Base-by-base conservation (phyloP, 352 stramenopile species). In the Globisporangium camurandrum region DNA sequence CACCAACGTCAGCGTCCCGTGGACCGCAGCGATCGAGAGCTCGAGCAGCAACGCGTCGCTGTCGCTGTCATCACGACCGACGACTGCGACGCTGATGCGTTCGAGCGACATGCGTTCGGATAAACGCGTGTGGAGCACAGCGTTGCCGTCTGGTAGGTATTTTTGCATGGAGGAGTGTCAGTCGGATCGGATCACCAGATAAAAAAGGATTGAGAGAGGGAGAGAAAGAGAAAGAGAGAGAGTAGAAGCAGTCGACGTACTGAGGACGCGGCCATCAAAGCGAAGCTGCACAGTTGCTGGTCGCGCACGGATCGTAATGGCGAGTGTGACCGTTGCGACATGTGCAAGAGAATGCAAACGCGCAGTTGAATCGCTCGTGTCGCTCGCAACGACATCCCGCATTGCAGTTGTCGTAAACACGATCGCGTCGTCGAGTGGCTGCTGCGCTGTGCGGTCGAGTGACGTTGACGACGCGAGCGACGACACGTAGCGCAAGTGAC, bases 21-120 rank as follows among this genome's bases (percentile, higher is more conserved):
- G 42, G n/a, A 50, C 10, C 9, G 53, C 40, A 4, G 46, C 49
- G 16, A 60, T 30, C 9, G 53, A 50, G 17, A 60, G 53, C 8
- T 49, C 39, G 7, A 60, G 27, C 3, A 16, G 39, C 3, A 23
- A 6, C 2, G 34, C 30, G 23, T 23, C 16, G 4, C 53, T 38
- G 20, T 44, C 23, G 10, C 27, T 37, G 24, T 11, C 17, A 20
- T 19, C 17, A 28, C 23, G 20, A 16, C 31, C 34, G 31, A 41
- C 5, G 14, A 47, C 34, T 17, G 22, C 46, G 34, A 60, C 14
- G 39, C 39, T 54, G 22, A 48, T 33, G 24, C 44, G 49, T 30
- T 36, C 2, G n/a, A 60, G 40, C 7, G 53, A 45, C 19, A 34
- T 46, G 16, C 23, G 10, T 17, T 44, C 38, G 24, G 45, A 30